These are phyloP conservation scores for Aspergillus sp. DNA, from an alignment of 2,329 filamentous ascomycete species.

Conservation along the genomic window DNA sequence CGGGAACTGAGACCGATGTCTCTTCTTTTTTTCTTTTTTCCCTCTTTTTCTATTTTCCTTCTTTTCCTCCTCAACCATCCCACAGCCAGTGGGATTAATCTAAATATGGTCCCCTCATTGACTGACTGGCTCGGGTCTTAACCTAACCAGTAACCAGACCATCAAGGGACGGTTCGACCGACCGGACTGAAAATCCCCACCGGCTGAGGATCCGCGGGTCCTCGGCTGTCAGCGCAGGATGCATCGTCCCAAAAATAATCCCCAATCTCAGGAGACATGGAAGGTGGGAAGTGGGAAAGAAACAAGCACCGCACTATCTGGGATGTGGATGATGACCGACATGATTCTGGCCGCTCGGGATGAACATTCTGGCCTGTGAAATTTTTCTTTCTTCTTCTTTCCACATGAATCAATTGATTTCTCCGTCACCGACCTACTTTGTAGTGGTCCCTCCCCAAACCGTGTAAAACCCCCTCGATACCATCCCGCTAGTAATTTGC, in stretches of 20 bases:
- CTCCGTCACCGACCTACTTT: not conserved
- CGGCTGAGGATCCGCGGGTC: conserved; percentile 9
- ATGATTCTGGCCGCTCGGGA: not conserved
- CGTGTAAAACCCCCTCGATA: not conserved
- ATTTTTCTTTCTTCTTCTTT: not conserved
- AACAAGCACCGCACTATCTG: not conserved
- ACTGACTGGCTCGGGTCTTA: not conserved
- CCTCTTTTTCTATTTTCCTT: too few relatives aligned
- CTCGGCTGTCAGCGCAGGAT: conserved; percentile 16
- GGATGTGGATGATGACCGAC: too few relatives aligned
- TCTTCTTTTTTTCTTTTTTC: too few relatives aligned
- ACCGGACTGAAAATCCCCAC: conserved; percentile 9
- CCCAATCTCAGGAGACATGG: conserved; percentile 1
- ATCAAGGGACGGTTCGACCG: conserved; percentile 14
- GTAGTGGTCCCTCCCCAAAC: not conserved
- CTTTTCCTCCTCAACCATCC: not conserved
- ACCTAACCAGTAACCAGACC: not conserved
- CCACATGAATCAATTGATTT: not conserved
- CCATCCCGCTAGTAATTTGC: not conserved
- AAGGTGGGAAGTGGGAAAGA: not conserved
- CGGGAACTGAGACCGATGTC: too few relatives aligned
- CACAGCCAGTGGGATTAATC: not conserved
- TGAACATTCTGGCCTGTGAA: not conserved
- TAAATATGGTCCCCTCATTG: not conserved
- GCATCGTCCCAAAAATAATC: conserved; percentile 11